Base-by-base conservation (phyloP, 306 rosid genomes). In the Geum urbanum region DNA sequence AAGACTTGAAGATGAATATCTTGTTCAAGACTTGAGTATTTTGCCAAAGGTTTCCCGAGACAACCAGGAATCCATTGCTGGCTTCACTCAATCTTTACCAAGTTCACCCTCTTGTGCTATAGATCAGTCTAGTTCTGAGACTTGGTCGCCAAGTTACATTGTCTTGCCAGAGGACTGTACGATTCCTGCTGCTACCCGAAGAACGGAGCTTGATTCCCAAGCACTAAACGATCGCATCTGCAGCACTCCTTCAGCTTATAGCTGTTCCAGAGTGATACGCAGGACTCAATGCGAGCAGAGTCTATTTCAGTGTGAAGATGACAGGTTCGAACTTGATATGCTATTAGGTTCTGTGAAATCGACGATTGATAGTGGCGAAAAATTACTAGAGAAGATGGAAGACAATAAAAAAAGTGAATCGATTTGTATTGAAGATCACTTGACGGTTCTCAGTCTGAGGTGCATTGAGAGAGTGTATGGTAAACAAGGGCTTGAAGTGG, bases 291-390 rank as follows among this genome's bases (percentile, higher is more conserved):
- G 87, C 51, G 97, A 94, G 80, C 92, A 88, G 83, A 90, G 98
- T 75, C 83, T 94, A 80, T 90, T 94, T 72, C 90, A 90, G 79
- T 90, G 96, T 9, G 96, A 94, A 82, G 96, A 87, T 80, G 92
- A 90, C 86, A 94, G 91, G 86, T 90, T 88, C 73, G 98, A 92
- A 78, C 94, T 90, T 6, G 98, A 92, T 77, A 90, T 92, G 98
- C 80, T 92, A 84, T 77, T 92, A 71, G 94, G 85, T 84, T 82
- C 96, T 70, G 94, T 85, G 63, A 88, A 86, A 74, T 91, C 78
- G 32, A 82, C 98, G 15, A 84, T 86, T 54, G 84, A 80, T 77
- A 92, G 86, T 67, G 94, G 87, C 6, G 90, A 90, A 74, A 91
- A 88, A 52, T 75, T 92, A 44, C 71, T 90, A 66, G 96, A 90